Percentiles rank a stretch among this genome's conserved stretches.
phyloP scores from a whole-genome alignment of 345 rosid species.

The Abelmoschus esculentus region DNA sequence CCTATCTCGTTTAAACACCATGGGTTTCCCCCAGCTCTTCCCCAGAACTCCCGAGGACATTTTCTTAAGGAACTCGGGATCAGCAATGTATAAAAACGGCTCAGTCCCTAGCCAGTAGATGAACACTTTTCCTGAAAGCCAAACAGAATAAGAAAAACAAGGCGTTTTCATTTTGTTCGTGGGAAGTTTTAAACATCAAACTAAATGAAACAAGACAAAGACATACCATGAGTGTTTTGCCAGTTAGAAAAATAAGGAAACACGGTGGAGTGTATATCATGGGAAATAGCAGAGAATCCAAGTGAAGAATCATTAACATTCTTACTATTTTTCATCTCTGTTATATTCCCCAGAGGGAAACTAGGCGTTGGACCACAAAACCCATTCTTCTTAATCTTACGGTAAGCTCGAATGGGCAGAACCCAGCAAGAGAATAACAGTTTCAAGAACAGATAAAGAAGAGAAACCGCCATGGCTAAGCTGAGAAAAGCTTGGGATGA shows the following conservation, averaged over 20 bases:
- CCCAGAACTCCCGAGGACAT: slow-evolving; percentile 81
- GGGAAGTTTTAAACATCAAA: no score
- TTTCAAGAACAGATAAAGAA: slow-evolving; percentile 31
- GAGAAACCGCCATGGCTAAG: slow-evolving; percentile 13
- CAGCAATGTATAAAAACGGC: slow-evolving; percentile 87
- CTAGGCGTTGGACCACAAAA: slow-evolving; percentile 69
- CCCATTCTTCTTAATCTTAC: slow-evolving; percentile 55
- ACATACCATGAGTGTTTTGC: slow-evolving; percentile 68
- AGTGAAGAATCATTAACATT: slow-evolving; percentile 14
- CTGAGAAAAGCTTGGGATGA: slow-evolving; percentile 2
- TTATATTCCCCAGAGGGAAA: slow-evolving; percentile 75
- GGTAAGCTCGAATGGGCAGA: slow-evolving; percentile 40
- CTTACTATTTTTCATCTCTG: slow-evolving; percentile 41
- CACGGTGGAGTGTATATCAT: slow-evolving; percentile 73
- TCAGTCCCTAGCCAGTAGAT: slow-evolving; percentile 89
- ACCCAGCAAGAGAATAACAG: slow-evolving; percentile 56
- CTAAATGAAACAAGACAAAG: neutral
- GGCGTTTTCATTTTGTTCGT: neutral
- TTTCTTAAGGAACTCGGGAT: slow-evolving; percentile 75
- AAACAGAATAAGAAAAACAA: neutral
- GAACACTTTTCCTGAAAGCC: slow-evolving; percentile 74
- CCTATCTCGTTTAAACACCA: slow-evolving; percentile 70
- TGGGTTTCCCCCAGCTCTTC: slow-evolving; percentile 91
- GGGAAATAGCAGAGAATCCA: slow-evolving; percentile 30
- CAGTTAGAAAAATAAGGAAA: slow-evolving; percentile 78